Base-by-base conservation (phyloP, 1,139 yeast genomes). In the Blastobotrys arbuscula region DNA sequence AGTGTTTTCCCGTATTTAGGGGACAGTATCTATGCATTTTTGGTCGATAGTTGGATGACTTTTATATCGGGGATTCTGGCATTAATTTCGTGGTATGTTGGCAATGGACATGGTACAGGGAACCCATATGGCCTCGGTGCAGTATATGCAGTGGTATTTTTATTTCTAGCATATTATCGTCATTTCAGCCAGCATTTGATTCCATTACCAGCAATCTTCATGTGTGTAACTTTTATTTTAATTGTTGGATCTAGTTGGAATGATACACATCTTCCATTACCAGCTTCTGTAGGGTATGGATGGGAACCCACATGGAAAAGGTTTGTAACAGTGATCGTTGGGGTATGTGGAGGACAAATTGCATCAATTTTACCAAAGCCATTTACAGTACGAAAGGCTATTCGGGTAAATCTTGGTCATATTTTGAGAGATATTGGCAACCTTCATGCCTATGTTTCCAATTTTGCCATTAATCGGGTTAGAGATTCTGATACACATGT, bases 271-370 rank as follows among this genome's bases (percentile, higher is more conserved):
- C 21, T 48, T 44, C 33, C 33, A 2, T 18, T 12, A 4, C 30
- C 50, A 45, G 23, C 47, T 35, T 13, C 58, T 50, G 50, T 57
- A 2, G 67, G 66, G 3, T 40, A 44, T 13, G 72, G 72, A 0
- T 66, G 59, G 53, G 47, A 54, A 2, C 65, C 65, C 13, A 69
- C 69, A 1, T 68, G 70, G 70, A 52, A 62, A 10, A 59, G 72
- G 24, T 64, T 65, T 33, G 64, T 63, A 7, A 59, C 66, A 1
- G 70, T 66, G 12, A 37, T 58, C 8, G 55, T 62, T 30, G 72
- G 71, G 2, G 50, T 67, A 10, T 24, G 59, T 1, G 50, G 64
- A n/a, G 68, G 66, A 1, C 63, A 63, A 36, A 36, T 67, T 23
- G 65, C 64, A 16, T 55, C 63, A 7, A 47, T 65, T 7, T 49